Conservation (phyloP, 2,329 filamentous ascomycete genomes). For the Clonostachys rhizophaga region DNA sequence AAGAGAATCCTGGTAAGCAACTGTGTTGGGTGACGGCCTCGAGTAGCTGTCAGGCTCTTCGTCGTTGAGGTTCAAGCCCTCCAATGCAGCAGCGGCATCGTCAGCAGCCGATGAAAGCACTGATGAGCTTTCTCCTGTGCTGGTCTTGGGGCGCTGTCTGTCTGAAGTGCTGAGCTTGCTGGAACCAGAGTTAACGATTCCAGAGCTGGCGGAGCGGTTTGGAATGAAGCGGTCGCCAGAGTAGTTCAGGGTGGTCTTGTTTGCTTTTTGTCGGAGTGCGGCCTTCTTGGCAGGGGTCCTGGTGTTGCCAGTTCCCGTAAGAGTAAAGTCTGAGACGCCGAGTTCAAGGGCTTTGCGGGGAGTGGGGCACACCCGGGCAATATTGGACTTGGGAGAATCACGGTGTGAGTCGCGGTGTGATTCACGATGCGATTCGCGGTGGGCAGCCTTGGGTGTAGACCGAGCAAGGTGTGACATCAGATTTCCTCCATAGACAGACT, state of each 20-base stretch:
- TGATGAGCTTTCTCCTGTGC: constrained; percentile 63
- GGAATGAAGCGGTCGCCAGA: constrained; percentile 92
- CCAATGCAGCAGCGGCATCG: constrained; percentile 74
- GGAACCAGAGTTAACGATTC: constrained; percentile 74
- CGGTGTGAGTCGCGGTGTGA: constrained; percentile 52
- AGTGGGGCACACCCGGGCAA: constrained; percentile 68
- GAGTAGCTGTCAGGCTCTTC: constrained; percentile 64
- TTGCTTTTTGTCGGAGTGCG: constrained; percentile 49
- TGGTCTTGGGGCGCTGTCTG: constrained; percentile 67
- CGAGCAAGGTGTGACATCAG: constrained; percentile 75
- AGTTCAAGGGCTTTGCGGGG: constrained; percentile 82
- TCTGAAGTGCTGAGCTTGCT: constrained; percentile 75
- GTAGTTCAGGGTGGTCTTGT: constrained; percentile 77
- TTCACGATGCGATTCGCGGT: constrained; percentile 53
- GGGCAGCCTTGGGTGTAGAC: constrained; percentile 31
- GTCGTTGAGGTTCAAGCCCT: constrained; percentile 69
- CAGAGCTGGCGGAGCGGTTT: constrained; percentile 86
- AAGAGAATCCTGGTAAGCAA: constrained; percentile 88
- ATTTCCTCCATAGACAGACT: constrained; percentile 78
- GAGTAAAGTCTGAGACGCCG: constrained; percentile 85
- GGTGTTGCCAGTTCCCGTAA: constrained; percentile 72
- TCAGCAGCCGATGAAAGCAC: constrained; percentile 77
- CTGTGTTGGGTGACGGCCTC: constrained; percentile 79
- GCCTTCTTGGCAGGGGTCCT: constrained; percentile 61
- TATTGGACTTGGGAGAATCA: constrained; percentile 96